Evolutionary conservation across 1,284 basidiomycete genomes (phyloP), one percentile per base, ranked within the genome.

Genomic region (Polyporus tsugae): DNA sequence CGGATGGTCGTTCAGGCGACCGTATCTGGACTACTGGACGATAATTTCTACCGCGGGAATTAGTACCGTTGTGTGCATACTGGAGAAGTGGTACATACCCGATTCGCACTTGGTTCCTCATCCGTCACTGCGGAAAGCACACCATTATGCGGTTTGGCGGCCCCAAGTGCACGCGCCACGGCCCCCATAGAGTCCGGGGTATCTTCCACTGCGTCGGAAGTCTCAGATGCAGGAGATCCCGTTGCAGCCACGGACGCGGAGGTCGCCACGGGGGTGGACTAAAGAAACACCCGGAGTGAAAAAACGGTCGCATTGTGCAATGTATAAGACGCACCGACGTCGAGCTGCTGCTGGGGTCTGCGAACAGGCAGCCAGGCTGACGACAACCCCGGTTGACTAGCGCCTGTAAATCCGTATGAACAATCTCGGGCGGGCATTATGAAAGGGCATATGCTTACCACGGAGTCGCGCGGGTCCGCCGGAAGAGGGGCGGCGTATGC

Each of bases 401-500:
- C 29, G 7, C 52, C 29, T 55, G 46, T 4, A 42, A 17, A 25
- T 25, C 11, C 22, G 7, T 15, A 7, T 60, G 35, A 39, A n/a
- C 15, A 25, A n/a, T 1, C 22, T 22, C 0, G 38, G 6, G 22
- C 5, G 17, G 2, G 6, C n/a, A 41, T 38, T 11, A 39, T 39
- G 10, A 15, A 25, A 9, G n/a, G n/a, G 29, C 9, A 36, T 6
- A 25, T 7, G 38, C 38, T 38, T 60, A 60, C 58, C 36, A 17
- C 9, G 15, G 38, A 38, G n/a, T 60, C 58, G 7, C 36, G 38
- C 11, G 36, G 58, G 2, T 41, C 22, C 22, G 22, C 19, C 9
- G 65, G 35, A 15, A 66, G 53, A n/a, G 65, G 65, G 4, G 53
- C 53, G 35, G 49, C 52, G 39, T 62, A 63, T 25, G 65, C 53